Conservation (phyloP, 176 grass and related monocot genomes). For the Musa beccarii region DNA sequence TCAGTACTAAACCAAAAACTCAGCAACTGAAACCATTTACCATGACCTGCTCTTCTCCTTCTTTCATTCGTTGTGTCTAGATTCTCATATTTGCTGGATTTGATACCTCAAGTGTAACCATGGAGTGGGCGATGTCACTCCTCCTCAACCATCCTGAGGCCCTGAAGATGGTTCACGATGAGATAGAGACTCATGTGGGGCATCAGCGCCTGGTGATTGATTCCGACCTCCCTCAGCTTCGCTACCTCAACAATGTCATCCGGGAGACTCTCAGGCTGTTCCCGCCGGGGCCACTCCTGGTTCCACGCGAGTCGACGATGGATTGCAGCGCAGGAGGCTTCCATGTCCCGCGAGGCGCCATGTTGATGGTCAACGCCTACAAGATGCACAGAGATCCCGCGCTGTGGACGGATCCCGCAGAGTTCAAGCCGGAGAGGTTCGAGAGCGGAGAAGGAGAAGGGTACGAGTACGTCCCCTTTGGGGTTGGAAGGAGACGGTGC, state of each 20-base stretch:
- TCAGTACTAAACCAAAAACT: too few species aligned
- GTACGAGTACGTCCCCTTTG: conserved; percentile 33
- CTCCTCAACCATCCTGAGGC: conserved; percentile 39
- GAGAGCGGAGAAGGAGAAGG: background rate
- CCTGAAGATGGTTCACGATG: conserved; percentile 17
- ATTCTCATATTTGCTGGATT: conserved; percentile 24
- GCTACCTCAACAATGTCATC: conserved; percentile 40
- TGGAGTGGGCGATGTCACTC: conserved; percentile 50
- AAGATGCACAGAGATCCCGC: conserved; percentile 37
- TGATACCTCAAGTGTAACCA: conserved; percentile 24
- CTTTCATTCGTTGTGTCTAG: background rate
- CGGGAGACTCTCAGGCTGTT: conserved; percentile 45
- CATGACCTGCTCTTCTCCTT: too few species aligned
- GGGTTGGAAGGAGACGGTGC: conserved; percentile 44
- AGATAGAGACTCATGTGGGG: conserved; percentile 23
- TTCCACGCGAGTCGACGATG: conserved; percentile 27
- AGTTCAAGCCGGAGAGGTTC: conserved; percentile 49
- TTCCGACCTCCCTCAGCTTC: conserved; percentile 28
- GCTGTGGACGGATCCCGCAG: conserved; percentile 18
- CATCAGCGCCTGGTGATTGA: conserved; percentile 13
- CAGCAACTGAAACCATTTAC: too few species aligned
- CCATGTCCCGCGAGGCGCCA: conserved; percentile 28
- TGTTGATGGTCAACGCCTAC: conserved; percentile 45
- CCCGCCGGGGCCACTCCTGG: conserved; percentile 24
- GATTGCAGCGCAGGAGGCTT: conserved; percentile 26